Base-by-base conservation (phyloP, 177 flowering plant species). In the Vitis hybrid region DNA sequence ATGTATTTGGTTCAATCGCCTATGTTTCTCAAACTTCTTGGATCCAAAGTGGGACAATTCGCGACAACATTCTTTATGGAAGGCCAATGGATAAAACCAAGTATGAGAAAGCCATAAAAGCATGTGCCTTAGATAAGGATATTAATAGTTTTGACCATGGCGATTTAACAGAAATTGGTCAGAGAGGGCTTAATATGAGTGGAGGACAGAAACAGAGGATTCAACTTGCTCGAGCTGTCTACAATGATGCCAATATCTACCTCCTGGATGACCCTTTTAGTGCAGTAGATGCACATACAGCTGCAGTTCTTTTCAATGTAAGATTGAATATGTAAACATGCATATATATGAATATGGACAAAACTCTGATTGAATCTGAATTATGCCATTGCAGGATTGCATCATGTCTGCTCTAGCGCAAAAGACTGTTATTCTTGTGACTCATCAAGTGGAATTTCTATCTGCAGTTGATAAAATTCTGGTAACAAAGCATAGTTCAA, bases 361-460 rank as follows among this genome's bases (percentile, higher is more conserved):
- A 26, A 26, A 21, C 17, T 26, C 52, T 7, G 13, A 23, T 45
- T 17, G 34, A 50, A 3, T 3, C 30, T 3, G 0, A 26, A 26
- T 26, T 26, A 14, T 63, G 19, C 6, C 9, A 75, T 67, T 83
- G 77, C 85, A 93, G 94, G 92, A 88, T 0, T 91, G 92, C 77
- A 91, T 93, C 54, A 82, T 83, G 92, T 70, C 30, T 64, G 88
- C 91, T 65, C 79, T 93, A 10, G 73, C 60, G 55, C 65, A 64
- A n/a, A 91, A 91, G 70, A 93, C 89, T 21, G 93, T 93, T 30
- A 79, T 93, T 75, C 80, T 90, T 40, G 97, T 93, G 40, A 93
- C 98, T 64, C 97, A 93, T 78, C 98, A 93, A 86, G 93, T 91
- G 48, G 98, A 93, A 70, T 93, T 91, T 70, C 89, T 93, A 4